Base-by-base conservation (phyloP, 306 rosid genomes). In the Hippophae rhamnoides region DNA sequence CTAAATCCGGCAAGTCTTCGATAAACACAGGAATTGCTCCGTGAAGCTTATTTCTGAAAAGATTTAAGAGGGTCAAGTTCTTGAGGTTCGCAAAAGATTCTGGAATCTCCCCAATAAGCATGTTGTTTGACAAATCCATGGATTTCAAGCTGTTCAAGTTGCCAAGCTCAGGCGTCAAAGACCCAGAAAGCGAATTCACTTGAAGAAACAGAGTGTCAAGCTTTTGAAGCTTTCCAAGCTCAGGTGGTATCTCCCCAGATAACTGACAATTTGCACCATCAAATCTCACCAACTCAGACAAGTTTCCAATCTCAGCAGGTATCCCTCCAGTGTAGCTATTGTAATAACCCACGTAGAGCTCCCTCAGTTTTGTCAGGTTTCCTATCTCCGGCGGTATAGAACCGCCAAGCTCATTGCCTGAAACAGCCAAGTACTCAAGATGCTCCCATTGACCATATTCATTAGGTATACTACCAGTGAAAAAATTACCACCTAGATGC, bases 141-240 rank as follows among this genome's bases (percentile, higher is more conserved):
- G 98, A 90, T 48, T 87, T 87, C 56, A 87, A 57, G 56, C 83
- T 82, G 68, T 78, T 83, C 66, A 90, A 66, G 18, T 31, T 69
- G 48, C 98, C 98, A 7, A 90, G 81, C 67, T 85, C 89, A 10
- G 79, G 65, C 11, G 94, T 81, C n/a, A 90, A 60, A 41, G 86
- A 59, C 41, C 98, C 96, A 0, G 89, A 57, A 27, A 90, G 85
- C 4, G 76, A 89, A 73, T 90, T 90, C 75, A 90, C 96, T 55
- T 90, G 98, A 57, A 90, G 90, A 74, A 90, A 90, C 67, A 90
- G 81, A 54, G 98, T 84, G 41, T 90, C 98, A 0, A 87, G 81
- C 1, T 83, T 90, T 59, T 83, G 86, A 26, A 90, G 84, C 52
- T 55, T 84, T 0, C 92, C 89, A 2, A 90, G 56, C 57, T 83